These are phyloP conservation scores for Mimosa bimucronata DNA, from an alignment of 306 rosid genomes.

Conservation along the genomic window DNA sequence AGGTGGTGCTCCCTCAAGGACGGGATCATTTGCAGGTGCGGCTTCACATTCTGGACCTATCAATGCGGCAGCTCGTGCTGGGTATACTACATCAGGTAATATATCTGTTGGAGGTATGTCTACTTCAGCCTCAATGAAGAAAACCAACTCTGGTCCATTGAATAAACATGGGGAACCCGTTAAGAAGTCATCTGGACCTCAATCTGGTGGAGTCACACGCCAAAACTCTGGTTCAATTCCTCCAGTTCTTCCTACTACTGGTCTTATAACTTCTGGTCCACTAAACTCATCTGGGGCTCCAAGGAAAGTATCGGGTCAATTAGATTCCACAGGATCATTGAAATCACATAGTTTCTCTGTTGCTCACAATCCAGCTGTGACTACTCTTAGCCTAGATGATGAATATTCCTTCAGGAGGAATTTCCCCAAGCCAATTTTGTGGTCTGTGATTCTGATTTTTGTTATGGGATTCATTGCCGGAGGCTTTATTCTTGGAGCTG, in stretches of 20 bases:
- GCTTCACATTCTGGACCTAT: slow-evolving; percentile 97
- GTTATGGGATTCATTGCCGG: slow-evolving; percentile 99
- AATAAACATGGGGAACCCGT: slow-evolving; percentile 96
- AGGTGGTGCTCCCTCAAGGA: slow-evolving; percentile 73
- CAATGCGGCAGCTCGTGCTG: slow-evolving; percentile 73
- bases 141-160: slow-evolving; percentile 94
- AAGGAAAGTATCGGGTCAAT: slow-evolving; percentile 92
- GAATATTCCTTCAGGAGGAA: slow-evolving; percentile 85
- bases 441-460: slow-evolving; percentile 97
- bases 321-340: slow-evolving; percentile 84
- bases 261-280: slow-evolving; percentile 95
- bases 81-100: slow-evolving; percentile 81
- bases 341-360: slow-evolving; percentile 59
- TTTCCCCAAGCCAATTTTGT: slow-evolving; percentile 88
- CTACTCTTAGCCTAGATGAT: slow-evolving; percentile 80
- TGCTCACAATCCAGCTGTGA: slow-evolving; percentile 83
- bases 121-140: slow-evolving; percentile 78
- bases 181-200: slow-evolving; percentile 97
- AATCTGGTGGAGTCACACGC: slow-evolving; percentile 93
- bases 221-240: slow-evolving; percentile 95
- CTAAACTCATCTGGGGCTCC: slow-evolving; percentile 96
- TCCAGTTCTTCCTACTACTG: slow-evolving; percentile 93
- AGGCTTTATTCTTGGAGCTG: slow-evolving; percentile 98
- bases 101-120: slow-evolving; percentile 69
- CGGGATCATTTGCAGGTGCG: slow-evolving; percentile 91